Evolutionary conservation across 257 asterid genomes (phyloP), one percentile per base, ranked within the genome.

Genomic region (Plantago elongata): DNA sequence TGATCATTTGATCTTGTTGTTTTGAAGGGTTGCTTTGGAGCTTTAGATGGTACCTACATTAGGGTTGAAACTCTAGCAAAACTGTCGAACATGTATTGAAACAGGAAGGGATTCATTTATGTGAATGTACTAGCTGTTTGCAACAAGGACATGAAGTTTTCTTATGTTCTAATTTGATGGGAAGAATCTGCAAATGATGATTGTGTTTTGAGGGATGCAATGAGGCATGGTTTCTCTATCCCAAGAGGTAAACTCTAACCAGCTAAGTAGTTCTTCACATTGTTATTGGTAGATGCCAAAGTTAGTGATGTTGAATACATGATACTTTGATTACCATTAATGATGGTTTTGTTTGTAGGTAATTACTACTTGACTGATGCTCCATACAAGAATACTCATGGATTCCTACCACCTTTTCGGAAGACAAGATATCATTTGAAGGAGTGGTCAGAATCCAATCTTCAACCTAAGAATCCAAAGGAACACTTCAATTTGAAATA

Each of bases 11-110:
- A 17, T 0, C 7, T 9, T 22, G 10, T n/a, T 3, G 0, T 22
- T 22, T 34, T 22, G 13, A 4, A 67, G 65, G 61, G 45, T 11
- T 64, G 57, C 12, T 44, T 55, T 13, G 54, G 62, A 16, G 70
- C 57, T 0, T 13, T 55, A 15, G 63, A 59, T 15, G 63, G 51
- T 5, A 59, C 63, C 0, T 17, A 9, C 8, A 17, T 59, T 1
- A 9, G 27, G 0, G 44, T 65, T 29, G 16, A 45, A 13, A 42
- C 11, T 44, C 14, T 1, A 9, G 5, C 3, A 1, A 4, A 4
- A 11, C 13, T 27, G 15, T 30, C 43, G 13, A 15, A 7, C 3
- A 18, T 60, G 6, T 49, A 58, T 13, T 13, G 18, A 11, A 48
- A 8, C 18, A 67, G 72, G 14, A 67, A 67, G 14, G 30, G 60